Evolutionary conservation across 2,329 filamentous ascomycete species (phyloP).

Genomic region (Fusarium aywerte): DNA sequence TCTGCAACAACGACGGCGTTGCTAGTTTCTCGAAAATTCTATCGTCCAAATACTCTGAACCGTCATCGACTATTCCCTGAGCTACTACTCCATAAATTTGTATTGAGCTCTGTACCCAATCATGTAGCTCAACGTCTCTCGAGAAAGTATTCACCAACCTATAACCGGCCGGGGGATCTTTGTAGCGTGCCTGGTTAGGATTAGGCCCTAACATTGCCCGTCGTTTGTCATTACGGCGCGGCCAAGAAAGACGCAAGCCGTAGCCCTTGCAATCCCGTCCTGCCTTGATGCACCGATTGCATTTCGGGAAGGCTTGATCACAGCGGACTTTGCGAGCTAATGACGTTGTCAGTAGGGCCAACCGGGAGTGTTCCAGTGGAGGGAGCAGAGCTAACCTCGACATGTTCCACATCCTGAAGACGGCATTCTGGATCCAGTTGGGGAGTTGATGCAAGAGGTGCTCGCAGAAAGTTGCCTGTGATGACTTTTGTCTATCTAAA

Average conservation of each 20-base stretch:
- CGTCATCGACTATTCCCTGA: background rate
- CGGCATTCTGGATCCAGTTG: background rate
- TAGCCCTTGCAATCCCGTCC: conserved; percentile 27
- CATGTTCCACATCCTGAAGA: conserved; percentile 29
- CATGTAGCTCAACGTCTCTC: conserved; percentile 29
- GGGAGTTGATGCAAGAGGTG: no score
- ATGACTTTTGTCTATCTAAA: background rate
- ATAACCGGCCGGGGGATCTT: background rate
- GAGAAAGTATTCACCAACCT: conserved; percentile 18
- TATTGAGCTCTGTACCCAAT: background rate
- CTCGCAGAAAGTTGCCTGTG: conserved; percentile 21
- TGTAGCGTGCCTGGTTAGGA: background rate
- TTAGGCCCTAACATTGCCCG: conserved; percentile 23
- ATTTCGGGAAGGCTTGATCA: conserved; percentile 24
- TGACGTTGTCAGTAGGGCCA: background rate
- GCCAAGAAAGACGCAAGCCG: conserved; percentile 33
- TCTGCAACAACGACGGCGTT: background rate
- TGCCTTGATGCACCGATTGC: conserved; percentile 14
- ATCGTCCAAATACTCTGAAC: accelerated
- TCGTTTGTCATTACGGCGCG: conserved; percentile 9
- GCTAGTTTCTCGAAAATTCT: accelerated
- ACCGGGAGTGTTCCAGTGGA: accelerated
- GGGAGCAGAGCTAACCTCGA: conserved; percentile 3
- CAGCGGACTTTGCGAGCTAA: conserved; percentile 38
- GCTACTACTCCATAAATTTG: background rate